Conservation (phyloP, 495 filamentous ascomycete genomes). For the Lophium mytilinum region DNA sequence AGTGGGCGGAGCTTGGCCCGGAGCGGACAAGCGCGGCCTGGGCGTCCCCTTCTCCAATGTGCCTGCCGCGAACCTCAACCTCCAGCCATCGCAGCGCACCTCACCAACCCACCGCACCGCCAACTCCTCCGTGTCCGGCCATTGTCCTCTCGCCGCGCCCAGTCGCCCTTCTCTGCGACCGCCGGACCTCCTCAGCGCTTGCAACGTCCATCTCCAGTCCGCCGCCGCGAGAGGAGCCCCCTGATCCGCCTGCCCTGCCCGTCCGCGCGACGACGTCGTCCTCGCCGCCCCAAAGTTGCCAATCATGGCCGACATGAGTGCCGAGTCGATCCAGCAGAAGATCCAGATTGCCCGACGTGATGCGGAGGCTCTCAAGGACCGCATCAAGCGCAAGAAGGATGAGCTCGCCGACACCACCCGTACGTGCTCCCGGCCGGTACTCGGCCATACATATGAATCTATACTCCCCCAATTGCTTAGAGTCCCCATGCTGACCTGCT, state of each 20-base stretch:
- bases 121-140: too few relatives aligned
- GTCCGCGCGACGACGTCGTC: background rate
- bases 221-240: too few relatives aligned
- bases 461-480: background rate
- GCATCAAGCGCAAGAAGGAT: constrained; percentile 99
- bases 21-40: too few relatives aligned
- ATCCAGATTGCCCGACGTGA: constrained; percentile 96
- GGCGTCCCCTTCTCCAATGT: too few relatives aligned
- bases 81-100: too few relatives aligned
- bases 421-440: constrained; percentile 45
- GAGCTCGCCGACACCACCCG: constrained; percentile 94
- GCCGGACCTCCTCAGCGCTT: too few relatives aligned
- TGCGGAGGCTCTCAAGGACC: constrained; percentile 94
- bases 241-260: background rate
- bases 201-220: too few relatives aligned
- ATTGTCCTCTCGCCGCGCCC: too few relatives aligned
- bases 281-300: background rate
- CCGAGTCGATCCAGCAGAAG: constrained; percentile 72
- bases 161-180: too few relatives aligned
- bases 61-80: too few relatives aligned
- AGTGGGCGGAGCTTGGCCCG: too few relatives aligned
- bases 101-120: too few relatives aligned
- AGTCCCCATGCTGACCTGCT: constrained; percentile 20
- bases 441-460: background rate
- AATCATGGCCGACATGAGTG: constrained; percentile 51